phyloP scores from a whole-genome alignment of 1,284 basidiomycete genomes.

The Malassezia equina region DNA sequence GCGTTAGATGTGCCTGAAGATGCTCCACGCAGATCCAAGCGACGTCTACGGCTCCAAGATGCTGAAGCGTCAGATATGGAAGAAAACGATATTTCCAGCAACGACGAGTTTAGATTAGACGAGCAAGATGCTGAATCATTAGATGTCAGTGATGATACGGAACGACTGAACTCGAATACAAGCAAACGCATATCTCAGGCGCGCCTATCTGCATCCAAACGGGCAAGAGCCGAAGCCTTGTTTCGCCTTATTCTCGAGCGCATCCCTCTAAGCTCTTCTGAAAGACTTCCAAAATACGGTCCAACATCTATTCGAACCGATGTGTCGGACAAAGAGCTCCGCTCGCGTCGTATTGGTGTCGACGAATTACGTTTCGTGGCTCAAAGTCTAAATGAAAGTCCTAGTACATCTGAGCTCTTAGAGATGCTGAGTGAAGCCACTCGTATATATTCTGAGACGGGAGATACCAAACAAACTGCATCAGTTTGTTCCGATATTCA shows the following conservation, averaged over 20 bases:
- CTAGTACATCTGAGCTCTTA: not conserved
- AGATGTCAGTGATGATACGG: not conserved
- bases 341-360: conserved; percentile 6
- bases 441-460: not conserved
- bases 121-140: not conserved
- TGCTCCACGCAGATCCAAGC: not conserved
- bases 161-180: not conserved
- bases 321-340: not conserved
- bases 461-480: not conserved
- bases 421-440: conserved; percentile 16
- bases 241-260: conserved; percentile 11
- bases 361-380: conserved; percentile 11
- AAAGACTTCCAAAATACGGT: not conserved
- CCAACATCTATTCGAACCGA: not conserved
- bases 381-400: conserved; percentile 1
- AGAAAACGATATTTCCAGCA: not conserved
- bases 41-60: not conserved
- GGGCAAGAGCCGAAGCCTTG: not conserved
- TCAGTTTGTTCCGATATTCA: not conserved
- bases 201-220: not conserved
- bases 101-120: not conserved
- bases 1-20: not conserved
- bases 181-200: not conserved
- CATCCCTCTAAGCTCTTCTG: not conserved
- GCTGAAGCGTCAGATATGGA: not conserved